Conservation (phyloP, 495 filamentous ascomycete species). For the Daldinia decipiens region DNA sequence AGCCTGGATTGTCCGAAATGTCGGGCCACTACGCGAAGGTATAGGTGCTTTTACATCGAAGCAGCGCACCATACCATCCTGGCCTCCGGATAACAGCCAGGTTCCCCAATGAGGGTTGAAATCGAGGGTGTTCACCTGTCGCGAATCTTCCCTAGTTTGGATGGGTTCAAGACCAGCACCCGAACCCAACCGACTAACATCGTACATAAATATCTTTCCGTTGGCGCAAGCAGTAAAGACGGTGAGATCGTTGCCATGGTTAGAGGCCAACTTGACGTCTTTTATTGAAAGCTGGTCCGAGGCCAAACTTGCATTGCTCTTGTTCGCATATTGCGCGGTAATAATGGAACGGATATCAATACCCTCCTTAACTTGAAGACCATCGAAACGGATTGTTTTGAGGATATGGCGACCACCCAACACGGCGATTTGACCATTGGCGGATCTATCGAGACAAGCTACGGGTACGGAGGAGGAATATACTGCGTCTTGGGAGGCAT, state of each 20-base stretch:
- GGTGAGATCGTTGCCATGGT: conserved; percentile 54
- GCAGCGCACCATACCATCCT: conserved; percentile 86
- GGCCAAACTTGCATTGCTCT: conserved; percentile 62
- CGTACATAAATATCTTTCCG: conserved; percentile 88
- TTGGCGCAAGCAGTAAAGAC: conserved; percentile 87
- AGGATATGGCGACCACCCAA: conserved; percentile 85
- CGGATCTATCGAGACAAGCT: conserved; percentile 79
- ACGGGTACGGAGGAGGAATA: conserved; percentile 80
- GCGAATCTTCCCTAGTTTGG: conserved; percentile 78
- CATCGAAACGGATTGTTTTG: conserved; percentile 80
- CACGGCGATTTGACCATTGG: conserved; percentile 77
- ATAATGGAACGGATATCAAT: conserved; percentile 84
- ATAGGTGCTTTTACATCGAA: conserved; percentile 60
- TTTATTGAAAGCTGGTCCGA: conserved; percentile 81
- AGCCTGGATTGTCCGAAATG: conserved; percentile 55
- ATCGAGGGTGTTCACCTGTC: conserved; percentile 90
- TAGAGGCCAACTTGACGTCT: conserved; percentile 84
- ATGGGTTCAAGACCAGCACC: conserved; percentile 74
- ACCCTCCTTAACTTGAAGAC: conserved; percentile 75
- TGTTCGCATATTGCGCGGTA: conserved; percentile 71
- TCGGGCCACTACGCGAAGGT: conserved; percentile 52
- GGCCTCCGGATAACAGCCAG: conserved; percentile 86
- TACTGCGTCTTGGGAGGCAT: conserved; percentile 75
- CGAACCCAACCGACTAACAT: conserved; percentile 69
- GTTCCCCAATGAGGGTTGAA: conserved; percentile 85